Percentiles rank a stretch among this genome's conserved stretches.
Evolutionary conservation across 164 flowering plant species (phyloP).

Genomic region (Kalanchoe fedtschenkoi): DNA sequence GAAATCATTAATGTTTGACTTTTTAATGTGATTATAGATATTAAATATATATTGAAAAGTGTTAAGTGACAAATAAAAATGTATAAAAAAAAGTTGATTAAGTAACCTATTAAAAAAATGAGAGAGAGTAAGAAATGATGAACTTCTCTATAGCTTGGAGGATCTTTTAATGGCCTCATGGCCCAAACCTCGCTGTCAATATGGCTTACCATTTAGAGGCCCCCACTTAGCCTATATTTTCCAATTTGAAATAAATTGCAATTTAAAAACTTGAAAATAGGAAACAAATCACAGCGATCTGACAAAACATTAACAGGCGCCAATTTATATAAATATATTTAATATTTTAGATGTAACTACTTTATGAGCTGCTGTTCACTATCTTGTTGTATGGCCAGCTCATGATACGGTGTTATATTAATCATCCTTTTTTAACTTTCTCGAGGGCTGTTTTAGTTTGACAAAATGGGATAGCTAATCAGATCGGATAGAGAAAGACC

Average conservation of each 20-base stretch:
- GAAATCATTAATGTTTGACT: too few relatives aligned
- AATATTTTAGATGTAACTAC: not conserved
- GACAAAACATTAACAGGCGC: not conserved
- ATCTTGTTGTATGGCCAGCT: slow-evolving; percentile 1
- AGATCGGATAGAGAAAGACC: too few relatives aligned
- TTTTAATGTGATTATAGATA: too few relatives aligned
- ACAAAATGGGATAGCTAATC: too few relatives aligned
- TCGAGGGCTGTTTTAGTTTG: too few relatives aligned
- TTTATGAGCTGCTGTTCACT: slow-evolving; percentile 5
- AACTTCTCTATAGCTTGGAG: too few relatives aligned
- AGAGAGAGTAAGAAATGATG: too few relatives aligned
- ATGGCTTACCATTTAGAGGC: not conserved
- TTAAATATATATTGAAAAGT: too few relatives aligned
- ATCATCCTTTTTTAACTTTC: not conserved
- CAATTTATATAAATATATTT: too few relatives aligned
- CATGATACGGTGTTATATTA: not conserved
- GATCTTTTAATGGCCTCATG: not conserved
- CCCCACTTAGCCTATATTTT: not conserved
- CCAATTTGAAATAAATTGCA: not conserved
- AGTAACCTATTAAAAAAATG: too few relatives aligned
- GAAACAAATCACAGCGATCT: not conserved
- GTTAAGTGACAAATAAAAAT: too few relatives aligned
- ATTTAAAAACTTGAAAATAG: not conserved
- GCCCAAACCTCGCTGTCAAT: slow-evolving; percentile 2
- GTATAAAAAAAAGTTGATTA: too few relatives aligned